A percentile compares a stretch with the other conserved stretches of the same genome.
phyloP scores from a whole-genome alignment of 2,329 filamentous ascomycete species.

The Nemania sp. region DNA sequence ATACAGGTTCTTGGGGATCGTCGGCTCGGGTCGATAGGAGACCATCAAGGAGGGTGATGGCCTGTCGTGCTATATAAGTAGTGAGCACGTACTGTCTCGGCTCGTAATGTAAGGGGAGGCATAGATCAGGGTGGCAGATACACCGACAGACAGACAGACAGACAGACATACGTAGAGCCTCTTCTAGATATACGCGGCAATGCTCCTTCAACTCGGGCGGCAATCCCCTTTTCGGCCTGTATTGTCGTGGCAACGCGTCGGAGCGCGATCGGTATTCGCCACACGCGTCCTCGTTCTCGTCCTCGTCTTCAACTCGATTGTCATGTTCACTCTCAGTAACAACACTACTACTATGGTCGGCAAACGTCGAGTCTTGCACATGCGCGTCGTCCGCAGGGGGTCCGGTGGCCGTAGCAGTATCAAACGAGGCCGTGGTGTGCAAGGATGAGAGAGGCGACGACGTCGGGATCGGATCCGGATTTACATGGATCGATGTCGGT shows the following conservation, averaged over 20 bases:
- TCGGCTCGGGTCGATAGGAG: constrained; percentile 66
- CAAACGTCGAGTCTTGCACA: background rate
- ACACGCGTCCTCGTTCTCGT: background rate
- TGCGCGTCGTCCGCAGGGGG: constrained; percentile 8
- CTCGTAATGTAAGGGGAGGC: no score
- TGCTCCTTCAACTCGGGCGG: constrained; percentile 74
- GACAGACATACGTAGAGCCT: constrained; percentile 71
- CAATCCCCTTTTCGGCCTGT: constrained; percentile 63
- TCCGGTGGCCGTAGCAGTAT: constrained; percentile 15
- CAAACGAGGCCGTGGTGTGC: constrained; percentile 19
- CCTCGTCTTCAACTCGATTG: background rate
- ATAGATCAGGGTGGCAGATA: no score
- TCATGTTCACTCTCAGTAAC: background rate
- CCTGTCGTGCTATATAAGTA: constrained; percentile 59
- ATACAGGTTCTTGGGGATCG: constrained; percentile 57
- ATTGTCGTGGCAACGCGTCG: constrained; percentile 57
- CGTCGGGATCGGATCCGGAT: constrained; percentile 4
- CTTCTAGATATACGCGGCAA: constrained; percentile 79
- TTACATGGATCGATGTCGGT: background rate
- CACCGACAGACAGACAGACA: no score
- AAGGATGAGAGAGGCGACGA: constrained; percentile 35
- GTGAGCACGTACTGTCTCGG: no score
- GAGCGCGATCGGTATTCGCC: background rate
- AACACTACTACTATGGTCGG: background rate
- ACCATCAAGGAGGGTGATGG: constrained; percentile 73